These are phyloP conservation scores for Vaccinium darrowii DNA, from an alignment of 148 eudicot genomes.

Conservation along the genomic window DNA sequence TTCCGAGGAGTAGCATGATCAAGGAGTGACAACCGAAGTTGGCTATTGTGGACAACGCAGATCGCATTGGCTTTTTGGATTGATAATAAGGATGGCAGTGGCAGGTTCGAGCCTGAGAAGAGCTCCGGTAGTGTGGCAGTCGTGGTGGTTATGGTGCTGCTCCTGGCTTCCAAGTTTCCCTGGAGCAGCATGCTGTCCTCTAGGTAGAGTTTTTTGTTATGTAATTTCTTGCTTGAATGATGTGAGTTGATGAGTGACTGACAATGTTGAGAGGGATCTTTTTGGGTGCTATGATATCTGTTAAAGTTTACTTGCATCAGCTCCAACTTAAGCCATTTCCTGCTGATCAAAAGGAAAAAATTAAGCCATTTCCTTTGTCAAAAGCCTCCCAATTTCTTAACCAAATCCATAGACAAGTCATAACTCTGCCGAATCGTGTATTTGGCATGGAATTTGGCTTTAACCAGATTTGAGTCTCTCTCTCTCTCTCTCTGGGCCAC, in stretches of 20 bases:
- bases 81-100: background rate
- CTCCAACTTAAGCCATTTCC: background rate
- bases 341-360: background rate
- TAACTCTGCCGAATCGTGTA: background rate
- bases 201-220: background rate
- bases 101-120: background rate
- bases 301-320: background rate
- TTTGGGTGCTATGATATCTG: background rate
- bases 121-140: background rate
- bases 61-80: background rate
- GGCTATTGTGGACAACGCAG: background rate
- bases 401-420: background rate
- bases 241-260: background rate
- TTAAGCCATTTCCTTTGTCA: too few species aligned
- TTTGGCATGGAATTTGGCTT: background rate
- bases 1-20: conserved; percentile 46
- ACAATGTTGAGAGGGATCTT: background rate
- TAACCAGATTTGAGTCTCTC: background rate
- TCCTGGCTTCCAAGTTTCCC: background rate
- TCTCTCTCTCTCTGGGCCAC: background rate
- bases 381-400: background rate
- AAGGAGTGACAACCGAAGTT: conserved; percentile 52
- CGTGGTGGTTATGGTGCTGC: background rate
- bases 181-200: background rate
- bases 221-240: background rate